Base-by-base conservation (phyloP, 106 monocot species). In the Allium sativum region DNA sequence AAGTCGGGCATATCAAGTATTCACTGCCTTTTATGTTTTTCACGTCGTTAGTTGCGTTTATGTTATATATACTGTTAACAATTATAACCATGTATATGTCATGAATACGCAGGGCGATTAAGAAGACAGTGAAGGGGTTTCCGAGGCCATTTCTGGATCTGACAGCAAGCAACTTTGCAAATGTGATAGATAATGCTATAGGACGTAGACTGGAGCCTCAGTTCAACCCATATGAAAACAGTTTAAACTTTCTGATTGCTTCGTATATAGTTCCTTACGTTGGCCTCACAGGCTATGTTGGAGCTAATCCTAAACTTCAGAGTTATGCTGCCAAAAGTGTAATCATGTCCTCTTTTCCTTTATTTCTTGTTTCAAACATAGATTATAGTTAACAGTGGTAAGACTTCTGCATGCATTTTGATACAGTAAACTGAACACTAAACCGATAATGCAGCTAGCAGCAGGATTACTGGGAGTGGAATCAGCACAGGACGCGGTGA, bases 381-480 rank as follows among this genome's bases (percentile, higher is more conserved):
- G 31, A 31, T 31, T 31, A 31, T 31, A 31, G 31, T 31, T 31
- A 31, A 31, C 31, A 31, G 31, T 31, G 5, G 31, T 31, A 3
- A 2, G 31, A 31, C 31, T 31, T 31, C 5, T 2, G 1, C 31
- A 56, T 52, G 3, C 3, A 4, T 56, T 9, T 10, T 19, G 3
- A 11, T 4, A 56, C 0, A 22, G 31, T 3, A 31, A 31, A 31
- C 31, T 31, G 31, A 31, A 5, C 0, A 31, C 31, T 31, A 3
- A 31, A 31, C 31, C 31, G 31, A 31, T 3, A 31, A 31, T n/a
- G 44, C 62, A 62, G 62, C 72, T 92, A 10, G 42, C 84, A 4
- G 90, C 86, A 0, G 87, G 83, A n/a, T 68, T 92, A 8, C 14
- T 92, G 21, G 87, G 58, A 0, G 92, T 92, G 65, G 92, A 92